Evolutionary conservation across 305 asterid genomes (phyloP).

Genomic region (Rubia peregrina): DNA sequence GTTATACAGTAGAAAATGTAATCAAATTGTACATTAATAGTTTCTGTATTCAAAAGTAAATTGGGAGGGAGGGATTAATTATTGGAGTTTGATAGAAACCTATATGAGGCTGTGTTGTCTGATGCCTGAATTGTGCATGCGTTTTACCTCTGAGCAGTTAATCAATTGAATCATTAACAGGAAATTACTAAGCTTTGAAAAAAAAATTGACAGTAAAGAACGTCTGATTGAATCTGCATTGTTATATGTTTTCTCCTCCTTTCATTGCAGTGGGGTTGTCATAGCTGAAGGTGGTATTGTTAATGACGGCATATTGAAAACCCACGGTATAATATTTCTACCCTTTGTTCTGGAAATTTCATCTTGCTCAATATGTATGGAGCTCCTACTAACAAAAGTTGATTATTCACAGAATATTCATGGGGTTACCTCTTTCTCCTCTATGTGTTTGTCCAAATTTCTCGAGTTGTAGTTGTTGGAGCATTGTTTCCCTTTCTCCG

Average conservation of each 20-base stretch:
- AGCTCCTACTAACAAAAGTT: slow-evolving; percentile 12
- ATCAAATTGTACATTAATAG: background rate
- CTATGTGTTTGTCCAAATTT: slow-evolving; percentile 62
- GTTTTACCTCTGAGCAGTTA: background rate
- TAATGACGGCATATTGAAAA: slow-evolving; percentile 42
- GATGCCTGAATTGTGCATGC: background rate
- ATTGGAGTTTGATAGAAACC: background rate
- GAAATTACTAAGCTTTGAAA: background rate
- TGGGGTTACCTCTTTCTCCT: slow-evolving; percentile 95
- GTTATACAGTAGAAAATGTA: background rate
- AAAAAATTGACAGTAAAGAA: background rate
- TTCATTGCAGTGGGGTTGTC: slow-evolving; percentile 81
- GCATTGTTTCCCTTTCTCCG: slow-evolving; percentile 66
- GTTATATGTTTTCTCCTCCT: slow-evolving; percentile 3
- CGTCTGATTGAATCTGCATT: background rate
- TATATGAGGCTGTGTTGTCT: background rate
- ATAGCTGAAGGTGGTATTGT: slow-evolving; percentile 79
- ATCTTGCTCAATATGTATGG: slow-evolving; percentile 1
- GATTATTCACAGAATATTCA: slow-evolving; percentile 50
- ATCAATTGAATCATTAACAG: background rate
- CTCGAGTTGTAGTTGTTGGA: slow-evolving; percentile 70
- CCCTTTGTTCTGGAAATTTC: background rate
- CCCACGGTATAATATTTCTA: slow-evolving; percentile 43
- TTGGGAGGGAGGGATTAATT: background rate
- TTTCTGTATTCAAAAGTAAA: too few relatives aligned